phyloP scores from a whole-genome alignment of 495 filamentous ascomycete genomes.

The Talaromyces thailandensis region DNA sequence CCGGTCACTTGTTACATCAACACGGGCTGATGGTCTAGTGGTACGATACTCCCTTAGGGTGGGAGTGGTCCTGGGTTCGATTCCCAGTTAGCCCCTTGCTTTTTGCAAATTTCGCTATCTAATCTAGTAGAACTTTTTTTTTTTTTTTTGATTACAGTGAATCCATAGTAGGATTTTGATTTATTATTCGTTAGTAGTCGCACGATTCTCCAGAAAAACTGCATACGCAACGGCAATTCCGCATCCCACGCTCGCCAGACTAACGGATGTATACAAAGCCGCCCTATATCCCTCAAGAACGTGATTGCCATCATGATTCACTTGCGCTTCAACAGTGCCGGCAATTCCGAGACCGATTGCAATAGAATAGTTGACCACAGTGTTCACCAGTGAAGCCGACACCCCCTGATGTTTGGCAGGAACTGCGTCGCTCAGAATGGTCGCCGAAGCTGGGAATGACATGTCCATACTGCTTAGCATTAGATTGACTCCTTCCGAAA shows the following conservation, averaged over 20 bases:
- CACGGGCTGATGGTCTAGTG: constrained; percentile 1
- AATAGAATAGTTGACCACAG: constrained; percentile 36
- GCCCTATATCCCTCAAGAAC: constrained; percentile 27
- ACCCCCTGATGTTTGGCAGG: constrained; percentile 33
- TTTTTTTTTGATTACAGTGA: not conserved
- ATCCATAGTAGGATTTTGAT: not conserved
- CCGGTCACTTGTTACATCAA: not conserved
- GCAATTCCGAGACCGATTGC: constrained; percentile 38
- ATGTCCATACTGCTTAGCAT: constrained; percentile 36
- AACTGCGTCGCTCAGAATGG: constrained; percentile 31
- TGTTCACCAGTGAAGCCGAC: constrained; percentile 31
- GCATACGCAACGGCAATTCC: not conserved
- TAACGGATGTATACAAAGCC: constrained; percentile 22
- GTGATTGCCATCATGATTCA: constrained; percentile 24
- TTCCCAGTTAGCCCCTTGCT: not conserved
- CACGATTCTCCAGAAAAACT: not conserved
- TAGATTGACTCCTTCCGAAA: not conserved
- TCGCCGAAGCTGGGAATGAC: constrained; percentile 37
- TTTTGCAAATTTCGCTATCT: not conserved
- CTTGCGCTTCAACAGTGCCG: constrained; percentile 31
- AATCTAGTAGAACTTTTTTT: not conserved
- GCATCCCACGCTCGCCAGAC: constrained; percentile 15
- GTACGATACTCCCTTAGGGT: constrained; percentile 4
- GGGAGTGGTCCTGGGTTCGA: constrained; percentile 4
- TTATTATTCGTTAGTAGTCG: not conserved